A percentile compares a stretch with the other conserved stretches of the same genome.
phyloP scores from a whole-genome alignment of 768 basidiomycete genomes.

The Mrakia gelida region DNA sequence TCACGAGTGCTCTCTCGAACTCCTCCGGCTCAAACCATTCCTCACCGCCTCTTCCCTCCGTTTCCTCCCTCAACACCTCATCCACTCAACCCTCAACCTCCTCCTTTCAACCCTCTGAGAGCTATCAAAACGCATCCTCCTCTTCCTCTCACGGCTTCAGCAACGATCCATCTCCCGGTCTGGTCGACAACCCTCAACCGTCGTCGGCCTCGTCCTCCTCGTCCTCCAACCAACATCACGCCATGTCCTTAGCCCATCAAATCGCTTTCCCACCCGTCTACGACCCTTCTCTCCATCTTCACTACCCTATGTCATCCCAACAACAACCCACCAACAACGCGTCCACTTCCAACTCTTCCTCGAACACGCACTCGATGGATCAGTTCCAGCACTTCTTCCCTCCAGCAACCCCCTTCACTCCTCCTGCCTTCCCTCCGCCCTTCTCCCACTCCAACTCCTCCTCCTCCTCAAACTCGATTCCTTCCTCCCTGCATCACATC shows the following conservation, averaged over 20 bases:
- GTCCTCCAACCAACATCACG: neutral
- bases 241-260: neutral
- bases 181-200: neutral
- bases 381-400: neutral
- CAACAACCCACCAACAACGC: neutral
- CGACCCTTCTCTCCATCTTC: neutral
- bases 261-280: conserved; percentile 2
- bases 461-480: neutral
- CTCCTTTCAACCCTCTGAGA: neutral
- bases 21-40: neutral
- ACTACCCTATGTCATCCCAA: neutral
- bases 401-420: neutral
- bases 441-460: neutral
- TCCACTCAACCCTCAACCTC: neutral
- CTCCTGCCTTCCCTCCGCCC: neutral
- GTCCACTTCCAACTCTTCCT: neutral
- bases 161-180: neutral
- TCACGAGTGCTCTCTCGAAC: neutral
- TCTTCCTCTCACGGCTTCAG: neutral
- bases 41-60: neutral
- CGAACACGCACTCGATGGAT: neutral
- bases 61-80: neutral
- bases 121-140: neutral
- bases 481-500: neutral
- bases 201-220: neutral